A percentile compares a stretch with the other conserved stretches of the same genome.
These are phyloP conservation scores for Botrytis hyacinthi DNA, from an alignment of 2,329 filamentous ascomycete species.

Conservation along the genomic window DNA sequence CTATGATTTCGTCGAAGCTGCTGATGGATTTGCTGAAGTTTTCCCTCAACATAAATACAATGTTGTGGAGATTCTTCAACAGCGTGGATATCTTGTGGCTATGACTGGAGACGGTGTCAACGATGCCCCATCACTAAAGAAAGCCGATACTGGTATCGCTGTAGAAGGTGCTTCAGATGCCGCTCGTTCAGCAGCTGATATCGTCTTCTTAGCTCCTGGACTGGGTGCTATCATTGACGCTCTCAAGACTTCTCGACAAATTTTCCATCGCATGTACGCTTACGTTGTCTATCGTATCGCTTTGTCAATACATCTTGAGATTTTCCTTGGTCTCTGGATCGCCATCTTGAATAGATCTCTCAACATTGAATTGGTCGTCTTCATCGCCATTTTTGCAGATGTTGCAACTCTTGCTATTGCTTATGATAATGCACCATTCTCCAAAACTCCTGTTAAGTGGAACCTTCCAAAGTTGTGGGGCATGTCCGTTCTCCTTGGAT, in stretches of 20 bases:
- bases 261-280: slow-evolving; percentile 96
- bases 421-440: slow-evolving; percentile 89
- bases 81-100: slow-evolving; percentile 88
- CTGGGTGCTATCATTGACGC: slow-evolving; percentile 91
- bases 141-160: slow-evolving; percentile 94
- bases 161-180: slow-evolving; percentile 91
- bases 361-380: slow-evolving; percentile 84
- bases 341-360: slow-evolving; percentile 80
- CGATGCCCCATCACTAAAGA: slow-evolving; percentile 88
- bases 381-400: slow-evolving; percentile 93
- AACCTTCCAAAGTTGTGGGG: slow-evolving; percentile 93
- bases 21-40: slow-evolving; percentile 91
- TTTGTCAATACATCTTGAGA: slow-evolving; percentile 84
- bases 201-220: slow-evolving; percentile 89
- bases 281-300: slow-evolving; percentile 96
- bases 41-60: slow-evolving; percentile 96
- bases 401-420: slow-evolving; percentile 89
- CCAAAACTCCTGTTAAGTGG: slow-evolving; percentile 87
- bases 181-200: slow-evolving; percentile 86
- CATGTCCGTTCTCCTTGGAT: slow-evolving; percentile 80
- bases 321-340: slow-evolving; percentile 90
- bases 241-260: slow-evolving; percentile 88
- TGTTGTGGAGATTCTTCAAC: slow-evolving; percentile 88
- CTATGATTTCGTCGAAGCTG: slow-evolving; percentile 93
- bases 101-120: slow-evolving; percentile 98